Evolutionary conservation across 1,284 basidiomycete species (phyloP).

Genomic region (Trichosporon ovoides): DNA sequence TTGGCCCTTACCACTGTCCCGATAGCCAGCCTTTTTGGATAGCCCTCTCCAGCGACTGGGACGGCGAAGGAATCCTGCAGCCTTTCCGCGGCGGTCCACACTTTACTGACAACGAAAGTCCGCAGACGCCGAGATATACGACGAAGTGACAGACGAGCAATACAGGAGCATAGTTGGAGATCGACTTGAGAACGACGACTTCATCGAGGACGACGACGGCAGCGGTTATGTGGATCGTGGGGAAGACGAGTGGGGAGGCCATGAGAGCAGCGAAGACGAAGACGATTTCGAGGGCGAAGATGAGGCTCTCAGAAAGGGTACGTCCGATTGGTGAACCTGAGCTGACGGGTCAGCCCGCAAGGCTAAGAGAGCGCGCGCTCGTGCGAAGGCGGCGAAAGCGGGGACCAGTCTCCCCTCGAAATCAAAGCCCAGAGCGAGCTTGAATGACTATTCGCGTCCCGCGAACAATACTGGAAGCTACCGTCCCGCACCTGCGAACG

Average conservation of each 20-base stretch:
- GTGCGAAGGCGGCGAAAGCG: conserved; percentile 25
- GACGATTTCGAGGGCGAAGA: conserved; percentile 49
- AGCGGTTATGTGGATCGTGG: conserved; percentile 94
- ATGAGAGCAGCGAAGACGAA: conserved; percentile 47
- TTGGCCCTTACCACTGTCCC: no score
- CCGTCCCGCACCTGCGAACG: conserved; percentile 68
- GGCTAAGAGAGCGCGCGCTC: conserved; percentile 33
- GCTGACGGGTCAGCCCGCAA: conserved; percentile 31
- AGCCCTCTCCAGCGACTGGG: no score
- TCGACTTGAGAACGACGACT: conserved; percentile 85
- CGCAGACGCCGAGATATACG: conserved; percentile 73
- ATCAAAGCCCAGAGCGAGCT: conserved; percentile 50
- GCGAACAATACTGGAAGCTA: conserved; percentile 63
- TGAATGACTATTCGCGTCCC: conserved; percentile 48
- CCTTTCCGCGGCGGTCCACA: background rate
- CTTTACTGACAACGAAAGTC: conserved; percentile 20
- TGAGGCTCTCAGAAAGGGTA: conserved; percentile 42
- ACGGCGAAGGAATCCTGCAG: no score
- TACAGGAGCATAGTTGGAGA: conserved; percentile 81
- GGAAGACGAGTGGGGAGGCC: conserved; percentile 79
- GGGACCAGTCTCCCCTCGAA: conserved; percentile 30
- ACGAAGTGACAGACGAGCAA: conserved; percentile 86
- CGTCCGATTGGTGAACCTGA: conserved; percentile 8
- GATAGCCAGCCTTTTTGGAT: no score
- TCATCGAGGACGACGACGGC: conserved; percentile 86